These are phyloP conservation scores for Magnusiomyces suaveolens DNA, from an alignment of 1,139 yeast genomes.

Conservation along the genomic window DNA sequence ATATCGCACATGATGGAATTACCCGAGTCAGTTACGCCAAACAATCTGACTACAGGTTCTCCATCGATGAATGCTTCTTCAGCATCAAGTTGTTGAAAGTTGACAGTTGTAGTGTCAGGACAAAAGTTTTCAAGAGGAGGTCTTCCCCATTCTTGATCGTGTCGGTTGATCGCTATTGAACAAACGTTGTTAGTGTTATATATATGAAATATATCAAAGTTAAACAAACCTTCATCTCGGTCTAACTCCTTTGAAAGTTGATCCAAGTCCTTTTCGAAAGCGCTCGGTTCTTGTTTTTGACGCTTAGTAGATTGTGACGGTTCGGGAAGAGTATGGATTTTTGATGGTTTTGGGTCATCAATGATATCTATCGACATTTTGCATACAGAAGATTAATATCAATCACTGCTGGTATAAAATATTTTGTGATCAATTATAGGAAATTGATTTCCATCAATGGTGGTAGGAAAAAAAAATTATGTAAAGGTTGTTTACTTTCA, in stretches of 20 bases:
- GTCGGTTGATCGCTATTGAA: conserved; percentile 15
- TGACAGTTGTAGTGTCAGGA: conserved; percentile 42
- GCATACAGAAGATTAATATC: neutral
- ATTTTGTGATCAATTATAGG: neutral
- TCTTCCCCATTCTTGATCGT: conserved; percentile 55
- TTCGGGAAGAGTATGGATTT: conserved; percentile 1
- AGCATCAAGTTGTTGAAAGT: conserved; percentile 90
- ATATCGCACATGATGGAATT: conserved; percentile 84
- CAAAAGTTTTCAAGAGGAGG: conserved; percentile 46
- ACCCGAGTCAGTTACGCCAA: conserved; percentile 84
- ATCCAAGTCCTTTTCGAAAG: conserved; percentile 43
- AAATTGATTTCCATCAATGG: neutral
- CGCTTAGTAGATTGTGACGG: conserved; percentile 7
- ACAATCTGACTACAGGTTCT: conserved; percentile 65
- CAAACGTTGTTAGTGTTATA: neutral
- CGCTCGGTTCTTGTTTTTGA: conserved; percentile 17
- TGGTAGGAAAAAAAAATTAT: neutral
- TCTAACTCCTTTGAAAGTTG: conserved; percentile 34
- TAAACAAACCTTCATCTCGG: conserved; percentile 16
- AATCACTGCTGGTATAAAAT: neutral
- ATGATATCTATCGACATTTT: neutral
- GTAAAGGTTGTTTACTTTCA: neutral
- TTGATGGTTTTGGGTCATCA: neutral
- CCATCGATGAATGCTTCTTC: conserved; percentile 54
- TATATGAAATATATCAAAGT: neutral